Percentiles rank a stretch among this genome's conserved stretches.
These are phyloP conservation scores for Cercospora citrullina DNA, from an alignment of 2,329 filamentous ascomycete genomes.

Conservation along the genomic window DNA sequence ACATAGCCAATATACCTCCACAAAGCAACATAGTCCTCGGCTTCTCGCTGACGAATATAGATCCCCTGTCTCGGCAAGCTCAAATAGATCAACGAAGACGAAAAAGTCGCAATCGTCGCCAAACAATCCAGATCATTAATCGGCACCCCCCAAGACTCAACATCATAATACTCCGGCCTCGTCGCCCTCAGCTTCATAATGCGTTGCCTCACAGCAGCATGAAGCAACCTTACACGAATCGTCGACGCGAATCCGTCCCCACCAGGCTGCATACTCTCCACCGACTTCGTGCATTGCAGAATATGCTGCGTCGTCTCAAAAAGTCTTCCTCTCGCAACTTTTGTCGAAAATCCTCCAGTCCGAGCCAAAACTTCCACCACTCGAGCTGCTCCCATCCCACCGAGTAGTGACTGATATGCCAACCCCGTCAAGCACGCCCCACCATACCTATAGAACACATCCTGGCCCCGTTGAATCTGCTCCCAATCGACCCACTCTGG, in stretches of 20 bases:
- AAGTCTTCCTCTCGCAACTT: slow-evolving; percentile 64
- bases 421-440: slow-evolving; percentile 64
- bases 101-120: slow-evolving; percentile 71
- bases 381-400: slow-evolving; percentile 70
- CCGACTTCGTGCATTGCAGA: slow-evolving; percentile 66
- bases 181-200: slow-evolving; percentile 61
- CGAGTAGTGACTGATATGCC: slow-evolving; percentile 65
- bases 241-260: slow-evolving; percentile 66
- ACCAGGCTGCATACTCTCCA: slow-evolving; percentile 66
- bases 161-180: slow-evolving; percentile 62
- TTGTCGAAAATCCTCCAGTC: slow-evolving; percentile 71
- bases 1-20: slow-evolving; percentile 75
- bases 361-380: slow-evolving; percentile 72
- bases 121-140: slow-evolving; percentile 76
- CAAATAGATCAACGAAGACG: slow-evolving; percentile 65
- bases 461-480: slow-evolving; percentile 71
- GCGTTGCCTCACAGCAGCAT: slow-evolving; percentile 65
- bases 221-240: slow-evolving; percentile 67
- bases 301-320: slow-evolving; percentile 76
- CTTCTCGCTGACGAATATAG: slow-evolving; percentile 61
- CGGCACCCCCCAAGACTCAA: slow-evolving; percentile 61
- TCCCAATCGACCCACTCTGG: slow-evolving; percentile 75
- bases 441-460: slow-evolving; percentile 75
- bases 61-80: slow-evolving; percentile 73
- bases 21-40: slow-evolving; percentile 68